These are phyloP conservation scores for Aspergillus piperis DNA, from an alignment of 2,329 filamentous ascomycete genomes.

Conservation along the genomic window DNA sequence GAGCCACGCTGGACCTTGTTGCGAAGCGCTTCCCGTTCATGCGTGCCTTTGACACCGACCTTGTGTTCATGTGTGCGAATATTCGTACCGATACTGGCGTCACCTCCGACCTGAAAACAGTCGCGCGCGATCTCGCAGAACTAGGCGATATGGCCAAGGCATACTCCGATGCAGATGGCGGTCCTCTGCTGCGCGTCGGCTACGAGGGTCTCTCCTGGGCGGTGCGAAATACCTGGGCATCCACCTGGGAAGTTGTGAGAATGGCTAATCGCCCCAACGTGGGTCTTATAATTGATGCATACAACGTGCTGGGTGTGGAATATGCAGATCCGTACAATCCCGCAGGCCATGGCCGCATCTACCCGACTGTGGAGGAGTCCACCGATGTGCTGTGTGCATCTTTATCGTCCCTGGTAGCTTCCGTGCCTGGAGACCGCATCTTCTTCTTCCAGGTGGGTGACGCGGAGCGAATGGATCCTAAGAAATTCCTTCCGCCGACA, in stretches of 20 bases:
- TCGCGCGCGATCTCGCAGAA: conserved; percentile 34
- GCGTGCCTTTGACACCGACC: conserved; percentile 38
- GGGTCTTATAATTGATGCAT: conserved; percentile 35
- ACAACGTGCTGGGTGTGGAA: conserved; percentile 37
- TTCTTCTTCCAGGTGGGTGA: conserved; percentile 39
- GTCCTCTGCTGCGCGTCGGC: conserved; percentile 32
- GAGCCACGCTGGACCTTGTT: conserved; percentile 27
- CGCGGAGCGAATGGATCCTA: conserved; percentile 31
- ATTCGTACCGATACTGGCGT: conserved; percentile 33
- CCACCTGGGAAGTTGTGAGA: conserved; percentile 36
- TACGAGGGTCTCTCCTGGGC: conserved; percentile 40
- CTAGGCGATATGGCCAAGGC: conserved; percentile 35
- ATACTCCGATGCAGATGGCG: conserved; percentile 30
- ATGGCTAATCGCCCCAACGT: conserved; percentile 36
- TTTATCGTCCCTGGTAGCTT: conserved; percentile 24
- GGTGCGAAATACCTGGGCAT: conserved; percentile 35
- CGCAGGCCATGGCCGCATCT: conserved; percentile 32
- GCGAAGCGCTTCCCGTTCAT: conserved; percentile 39
- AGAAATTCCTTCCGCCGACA: conserved; percentile 21
- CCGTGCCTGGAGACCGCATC: conserved; percentile 34
- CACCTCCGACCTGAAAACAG: conserved; percentile 33
- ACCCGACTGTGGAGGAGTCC: conserved; percentile 29
- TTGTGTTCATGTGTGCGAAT: conserved; percentile 39
- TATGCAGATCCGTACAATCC: conserved; percentile 35
- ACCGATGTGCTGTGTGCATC: conserved; percentile 28